Evolutionary conservation across 768 basidiomycete genomes (phyloP), one percentile per base, ranked within the genome.

Genomic region (Lactifluus volemus): DNA sequence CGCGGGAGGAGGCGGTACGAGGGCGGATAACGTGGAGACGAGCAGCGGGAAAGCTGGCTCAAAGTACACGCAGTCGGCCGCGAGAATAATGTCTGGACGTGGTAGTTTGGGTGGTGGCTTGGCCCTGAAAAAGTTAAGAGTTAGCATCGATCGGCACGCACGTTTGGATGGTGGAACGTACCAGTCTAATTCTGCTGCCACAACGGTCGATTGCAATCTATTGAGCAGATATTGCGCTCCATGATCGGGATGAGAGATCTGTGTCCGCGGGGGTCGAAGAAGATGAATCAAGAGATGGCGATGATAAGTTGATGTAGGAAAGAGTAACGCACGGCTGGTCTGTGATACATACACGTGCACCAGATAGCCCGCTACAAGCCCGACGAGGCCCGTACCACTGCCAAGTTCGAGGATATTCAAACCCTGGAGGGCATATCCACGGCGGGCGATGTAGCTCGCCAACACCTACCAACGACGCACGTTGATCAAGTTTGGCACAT

Each of bases 41-140:
- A 98, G 81, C 12, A 94, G 79, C 8, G 92, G 88, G 68, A 97
- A 98, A 0, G 91, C 85, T 12, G 92, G 91, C 73, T 97, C 94
- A 65, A 92, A 93, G 75, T 98, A 98, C 9, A 98, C 93, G 67
- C 94, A 98, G 69, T 98, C 94, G 0, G 94, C 94, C 2, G 90
- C 92, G 5, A 98, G 80, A 60, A 98, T 80, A 29, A 96, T 55
- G 68, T 90, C 84, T 6, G 85, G 80, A 4, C 68, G 71, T 47
- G 74, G 75, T 45, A 66, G 63, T 9, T 66, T 32, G 9, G 87
- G 83, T 38, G 85, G 67, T 1, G 79, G 72, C 17, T 78, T 76
- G 29, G 90, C 93, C 93, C 90, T 92, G 59, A 4, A 10, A 34
- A 41, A 19, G 5, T 25, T 1, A 25, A 45, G 8, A 25, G 12